phyloP scores from a whole-genome alignment of 108 stramenopile genomes.

The Pseudonitzschia delicatissima region DNA sequence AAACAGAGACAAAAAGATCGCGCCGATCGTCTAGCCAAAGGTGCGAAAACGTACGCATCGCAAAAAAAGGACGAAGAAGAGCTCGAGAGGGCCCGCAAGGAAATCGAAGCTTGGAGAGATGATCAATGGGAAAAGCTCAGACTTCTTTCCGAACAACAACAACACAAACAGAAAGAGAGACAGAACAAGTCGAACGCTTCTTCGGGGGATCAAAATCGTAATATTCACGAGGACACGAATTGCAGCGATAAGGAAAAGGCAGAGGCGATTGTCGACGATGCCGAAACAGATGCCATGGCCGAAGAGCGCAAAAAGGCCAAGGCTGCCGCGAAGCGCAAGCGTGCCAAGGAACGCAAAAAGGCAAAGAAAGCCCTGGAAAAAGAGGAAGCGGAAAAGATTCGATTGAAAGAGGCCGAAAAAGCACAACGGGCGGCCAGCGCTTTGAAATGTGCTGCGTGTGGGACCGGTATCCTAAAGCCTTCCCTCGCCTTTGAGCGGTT shows the following conservation, averaged over 20 bases:
- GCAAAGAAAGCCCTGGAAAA: conserved; percentile 35
- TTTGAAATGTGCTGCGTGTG: conserved; percentile 44
- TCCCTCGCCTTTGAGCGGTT: conserved; percentile 48
- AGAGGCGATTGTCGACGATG: background rate
- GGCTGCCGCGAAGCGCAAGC: conserved; percentile 46
- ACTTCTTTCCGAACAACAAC: conserved; percentile 12
- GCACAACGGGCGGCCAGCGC: conserved; percentile 34
- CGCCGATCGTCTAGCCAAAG: background rate
- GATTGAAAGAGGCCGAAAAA: conserved; percentile 18
- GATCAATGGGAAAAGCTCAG: conserved; percentile 33
- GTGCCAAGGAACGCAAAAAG: conserved; percentile 49
- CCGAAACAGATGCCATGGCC: background rate
- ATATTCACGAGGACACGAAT: background rate
- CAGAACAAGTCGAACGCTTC: background rate
- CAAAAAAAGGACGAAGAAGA: conserved; percentile 29
- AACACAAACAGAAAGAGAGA: conserved; percentile 6
- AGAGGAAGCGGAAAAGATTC: conserved; percentile 16
- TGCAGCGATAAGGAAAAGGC: background rate
- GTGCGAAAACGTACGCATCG: background rate
- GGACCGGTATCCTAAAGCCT: conserved; percentile 42
- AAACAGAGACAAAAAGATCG: conserved; percentile 5
- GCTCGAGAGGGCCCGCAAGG: conserved; percentile 18
- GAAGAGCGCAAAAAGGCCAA: conserved; percentile 31
- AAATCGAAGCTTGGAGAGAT: conserved; percentile 39
- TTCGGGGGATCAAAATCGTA: background rate